Evolutionary conservation across 2,329 filamentous ascomycete genomes (phyloP).

Genomic region (Pestalotiopsis sp.): DNA sequence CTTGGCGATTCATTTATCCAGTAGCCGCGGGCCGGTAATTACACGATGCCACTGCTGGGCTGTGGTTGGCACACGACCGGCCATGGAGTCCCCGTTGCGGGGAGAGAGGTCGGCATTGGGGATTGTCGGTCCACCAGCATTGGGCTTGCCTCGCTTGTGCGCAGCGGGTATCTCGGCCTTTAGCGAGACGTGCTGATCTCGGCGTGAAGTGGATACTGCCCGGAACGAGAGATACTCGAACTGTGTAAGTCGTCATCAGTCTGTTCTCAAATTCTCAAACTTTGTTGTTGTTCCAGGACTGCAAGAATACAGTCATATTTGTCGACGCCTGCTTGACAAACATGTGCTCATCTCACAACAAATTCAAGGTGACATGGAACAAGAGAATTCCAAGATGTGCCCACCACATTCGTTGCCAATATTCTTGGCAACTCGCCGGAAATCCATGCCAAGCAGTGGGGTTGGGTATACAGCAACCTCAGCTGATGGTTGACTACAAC

Average conservation of each 20-base stretch:
- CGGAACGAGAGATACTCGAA: background rate
- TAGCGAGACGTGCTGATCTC: background rate
- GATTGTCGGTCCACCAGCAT: background rate
- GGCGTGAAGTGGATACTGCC: background rate
- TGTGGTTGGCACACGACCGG: background rate
- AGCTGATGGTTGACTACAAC: background rate
- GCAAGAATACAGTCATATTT: too few relatives aligned
- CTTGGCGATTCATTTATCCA: background rate
- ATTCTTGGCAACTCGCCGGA: background rate
- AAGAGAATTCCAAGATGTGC: background rate
- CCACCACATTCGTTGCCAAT: background rate
- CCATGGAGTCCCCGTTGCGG: background rate
- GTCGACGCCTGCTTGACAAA: too few relatives aligned
- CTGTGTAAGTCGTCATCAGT: too few relatives aligned
- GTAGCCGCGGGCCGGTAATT: slow-evolving; percentile 3
- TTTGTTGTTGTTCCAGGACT: too few relatives aligned
- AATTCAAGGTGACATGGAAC: background rate
- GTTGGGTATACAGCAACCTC: background rate
- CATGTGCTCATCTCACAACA: too few relatives aligned
- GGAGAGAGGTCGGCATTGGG: background rate
- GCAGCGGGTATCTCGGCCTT: background rate
- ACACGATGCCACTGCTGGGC: background rate
- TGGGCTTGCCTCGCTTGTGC: background rate
- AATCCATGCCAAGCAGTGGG: slow-evolving; percentile 4
- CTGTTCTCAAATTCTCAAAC: too few relatives aligned